A percentile compares a stretch with the other conserved stretches of the same genome.
Conservation (phyloP, 257 asterid genomes). For the Solanum raphanifolium region DNA sequence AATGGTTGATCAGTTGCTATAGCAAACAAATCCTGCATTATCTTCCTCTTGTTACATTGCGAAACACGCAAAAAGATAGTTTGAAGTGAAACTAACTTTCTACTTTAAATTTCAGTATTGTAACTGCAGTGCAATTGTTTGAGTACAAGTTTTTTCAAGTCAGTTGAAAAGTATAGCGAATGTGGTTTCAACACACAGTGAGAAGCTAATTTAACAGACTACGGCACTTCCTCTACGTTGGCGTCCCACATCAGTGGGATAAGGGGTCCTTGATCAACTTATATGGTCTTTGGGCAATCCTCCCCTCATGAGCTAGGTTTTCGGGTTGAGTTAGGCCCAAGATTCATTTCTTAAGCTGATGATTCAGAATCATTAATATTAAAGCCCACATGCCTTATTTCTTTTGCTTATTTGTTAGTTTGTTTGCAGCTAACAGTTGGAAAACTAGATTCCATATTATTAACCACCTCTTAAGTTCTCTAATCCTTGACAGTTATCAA, state of each 20-base stretch:
- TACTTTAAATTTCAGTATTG: neutral
- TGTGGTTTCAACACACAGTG: neutral
- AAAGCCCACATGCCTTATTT: neutral
- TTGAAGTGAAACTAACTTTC: neutral
- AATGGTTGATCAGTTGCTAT: slow-evolving; percentile 97
- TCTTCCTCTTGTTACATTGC: neutral
- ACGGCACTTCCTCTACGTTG: neutral
- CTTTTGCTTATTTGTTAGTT: neutral
- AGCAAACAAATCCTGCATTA: slow-evolving; percentile 90
- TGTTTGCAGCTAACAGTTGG: neutral
- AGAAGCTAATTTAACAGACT: neutral
- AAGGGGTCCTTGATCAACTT: neutral
- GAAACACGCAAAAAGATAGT: neutral
- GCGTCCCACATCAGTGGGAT: neutral
- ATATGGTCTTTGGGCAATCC: neutral
- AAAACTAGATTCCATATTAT: neutral
- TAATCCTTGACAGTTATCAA: neutral
- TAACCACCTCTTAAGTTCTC: neutral
- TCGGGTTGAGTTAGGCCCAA: neutral
- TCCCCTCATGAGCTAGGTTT: neutral
- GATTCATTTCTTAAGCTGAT: neutral
- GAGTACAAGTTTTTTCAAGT: neutral
- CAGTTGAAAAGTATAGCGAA: neutral
- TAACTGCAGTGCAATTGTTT: neutral
- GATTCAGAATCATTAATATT: neutral